Percentiles rank a stretch among this genome's conserved stretches.
Evolutionary conservation across 1,139 yeast species (phyloP).

Genomic region (Hemisphaericaspora xylofermentans): DNA sequence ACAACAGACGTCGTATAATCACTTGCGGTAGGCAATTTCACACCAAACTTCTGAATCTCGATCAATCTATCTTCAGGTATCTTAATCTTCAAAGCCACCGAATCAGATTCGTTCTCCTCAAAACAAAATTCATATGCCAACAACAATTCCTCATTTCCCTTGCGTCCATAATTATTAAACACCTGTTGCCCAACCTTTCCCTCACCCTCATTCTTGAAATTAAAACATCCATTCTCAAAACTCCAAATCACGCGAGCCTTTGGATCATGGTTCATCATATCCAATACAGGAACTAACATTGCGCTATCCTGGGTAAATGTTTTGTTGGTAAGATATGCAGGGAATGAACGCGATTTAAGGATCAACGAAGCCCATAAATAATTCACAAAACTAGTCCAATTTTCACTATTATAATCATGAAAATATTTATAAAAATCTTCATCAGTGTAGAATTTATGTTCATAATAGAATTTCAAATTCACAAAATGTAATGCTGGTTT

Average conservation of each 20-base stretch:
- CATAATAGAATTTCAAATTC: slow-evolving; percentile 49
- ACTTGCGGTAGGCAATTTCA: slow-evolving; percentile 45
- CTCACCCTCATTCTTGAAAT: slow-evolving; percentile 29
- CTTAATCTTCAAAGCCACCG: slow-evolving; percentile 57
- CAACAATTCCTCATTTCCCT: slow-evolving; percentile 75
- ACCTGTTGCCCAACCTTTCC: slow-evolving; percentile 45
- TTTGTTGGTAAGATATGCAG: slow-evolving; percentile 49
- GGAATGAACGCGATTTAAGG: slow-evolving; percentile 77
- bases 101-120: slow-evolving; percentile 60
- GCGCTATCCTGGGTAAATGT: slow-evolving; percentile 45
- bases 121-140: slow-evolving; percentile 70
- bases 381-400: slow-evolving; percentile 64
- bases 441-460: slow-evolving; percentile 43
- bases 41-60: slow-evolving; percentile 36
- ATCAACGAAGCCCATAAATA: slow-evolving; percentile 76
- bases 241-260: slow-evolving; percentile 67
- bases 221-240: slow-evolving; percentile 24
- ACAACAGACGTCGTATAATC: slow-evolving; percentile 49
- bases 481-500: slow-evolving; percentile 39
- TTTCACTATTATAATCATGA: slow-evolving; percentile 19
- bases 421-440: slow-evolving; percentile 35
- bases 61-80: slow-evolving; percentile 38
- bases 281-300: slow-evolving; percentile 76
- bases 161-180: slow-evolving; percentile 81
- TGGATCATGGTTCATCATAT: slow-evolving; percentile 71